Conservation (phyloP, 371 early-diverging fungal genomes). For the Rhizopus delemar region DNA sequence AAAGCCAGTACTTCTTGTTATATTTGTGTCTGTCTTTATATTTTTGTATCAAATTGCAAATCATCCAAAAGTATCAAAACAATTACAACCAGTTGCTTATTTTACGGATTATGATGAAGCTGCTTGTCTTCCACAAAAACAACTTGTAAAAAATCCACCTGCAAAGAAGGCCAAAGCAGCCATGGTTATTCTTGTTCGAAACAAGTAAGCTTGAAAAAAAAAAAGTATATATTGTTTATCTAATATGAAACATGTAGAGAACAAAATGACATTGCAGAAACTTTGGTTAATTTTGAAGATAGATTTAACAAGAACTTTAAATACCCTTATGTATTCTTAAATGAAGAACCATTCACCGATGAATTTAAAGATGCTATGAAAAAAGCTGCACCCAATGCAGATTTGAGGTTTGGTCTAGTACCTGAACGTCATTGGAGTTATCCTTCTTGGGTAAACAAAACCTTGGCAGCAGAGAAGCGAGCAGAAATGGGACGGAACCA, state of each 20-base stretch:
- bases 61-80: slow-evolving; percentile 40
- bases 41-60: slow-evolving; percentile 49
- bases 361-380: slow-evolving; percentile 46
- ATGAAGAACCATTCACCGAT: slow-evolving; percentile 48
- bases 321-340: slow-evolving; percentile 55
- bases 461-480: slow-evolving; percentile 57
- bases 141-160: slow-evolving; percentile 39
- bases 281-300: slow-evolving; percentile 44
- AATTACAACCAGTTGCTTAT: slow-evolving; percentile 50
- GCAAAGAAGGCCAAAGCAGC: slow-evolving; percentile 51
- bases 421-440: slow-evolving; percentile 72
- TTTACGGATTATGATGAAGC: slow-evolving; percentile 48
- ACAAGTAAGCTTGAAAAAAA: slow-evolving; percentile 35
- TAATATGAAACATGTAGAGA: slow-evolving; percentile 26
- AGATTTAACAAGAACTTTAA: slow-evolving; percentile 53
- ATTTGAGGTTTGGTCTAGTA: slow-evolving; percentile 73
- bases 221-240: neutral
- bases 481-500: slow-evolving; percentile 40
- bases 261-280: slow-evolving; percentile 41
- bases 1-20: slow-evolving; percentile 36
- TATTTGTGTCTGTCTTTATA: slow-evolving; percentile 33
- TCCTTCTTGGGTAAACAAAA: slow-evolving; percentile 68
- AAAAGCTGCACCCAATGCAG: slow-evolving; percentile 49
- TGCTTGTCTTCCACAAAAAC: slow-evolving; percentile 49
- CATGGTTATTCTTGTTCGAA: slow-evolving; percentile 50